Conservation (phyloP, 352 stramenopile species). For the Elongisporangium prolatum region DNA sequence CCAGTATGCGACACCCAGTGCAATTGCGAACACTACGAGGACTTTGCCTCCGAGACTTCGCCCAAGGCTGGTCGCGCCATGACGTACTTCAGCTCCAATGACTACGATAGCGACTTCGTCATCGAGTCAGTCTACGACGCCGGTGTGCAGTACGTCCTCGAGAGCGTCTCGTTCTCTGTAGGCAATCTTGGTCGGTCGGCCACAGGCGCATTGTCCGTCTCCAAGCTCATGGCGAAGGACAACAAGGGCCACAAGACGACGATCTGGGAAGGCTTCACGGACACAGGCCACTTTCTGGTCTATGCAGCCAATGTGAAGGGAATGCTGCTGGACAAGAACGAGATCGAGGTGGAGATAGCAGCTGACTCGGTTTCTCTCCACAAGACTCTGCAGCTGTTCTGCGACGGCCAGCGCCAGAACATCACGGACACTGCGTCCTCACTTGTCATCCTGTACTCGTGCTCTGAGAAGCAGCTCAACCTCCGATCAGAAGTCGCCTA, state of each 20-base stretch:
- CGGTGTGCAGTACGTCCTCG: constrained; percentile 1
- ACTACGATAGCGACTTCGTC: constrained; percentile 6
- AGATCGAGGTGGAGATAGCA: background rate
- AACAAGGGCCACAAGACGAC: background rate
- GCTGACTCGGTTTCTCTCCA: background rate
- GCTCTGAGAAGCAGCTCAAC: background rate
- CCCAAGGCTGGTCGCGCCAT: constrained; percentile 7
- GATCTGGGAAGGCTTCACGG: constrained; percentile 6
- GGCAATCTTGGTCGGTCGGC: background rate
- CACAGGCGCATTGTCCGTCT: background rate
- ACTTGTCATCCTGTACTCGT: background rate
- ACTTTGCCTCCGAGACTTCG: background rate
- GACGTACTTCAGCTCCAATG: constrained; percentile 7
- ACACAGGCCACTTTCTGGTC: constrained; percentile 6
- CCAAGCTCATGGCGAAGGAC: background rate
- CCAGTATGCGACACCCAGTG: background rate
- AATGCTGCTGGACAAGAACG: background rate
- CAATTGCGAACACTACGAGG: background rate
- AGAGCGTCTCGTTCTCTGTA: background rate
- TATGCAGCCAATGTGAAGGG: constrained; percentile 6
- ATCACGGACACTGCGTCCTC: background rate
- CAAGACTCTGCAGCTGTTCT: background rate
- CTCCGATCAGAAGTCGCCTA: background rate
- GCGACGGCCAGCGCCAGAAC: background rate
- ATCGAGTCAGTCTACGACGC: constrained; percentile 5